These are phyloP conservation scores for Sporisorium graminicola DNA, from an alignment of 1,284 basidiomycete species.

Conservation along the genomic window DNA sequence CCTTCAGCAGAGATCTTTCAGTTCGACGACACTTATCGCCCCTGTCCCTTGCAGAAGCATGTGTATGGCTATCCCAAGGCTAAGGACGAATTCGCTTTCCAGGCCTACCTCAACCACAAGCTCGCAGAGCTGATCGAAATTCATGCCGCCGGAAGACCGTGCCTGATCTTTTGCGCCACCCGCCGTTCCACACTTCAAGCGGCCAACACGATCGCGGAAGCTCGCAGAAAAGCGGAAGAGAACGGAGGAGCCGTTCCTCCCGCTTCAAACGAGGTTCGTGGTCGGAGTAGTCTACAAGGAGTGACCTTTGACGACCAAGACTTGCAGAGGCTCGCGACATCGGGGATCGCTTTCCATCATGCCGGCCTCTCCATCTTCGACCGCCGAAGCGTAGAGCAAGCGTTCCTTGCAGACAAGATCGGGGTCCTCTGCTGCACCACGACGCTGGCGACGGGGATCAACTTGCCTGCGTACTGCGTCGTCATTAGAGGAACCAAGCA, in stretches of 20 bases:
- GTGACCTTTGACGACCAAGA: slow-evolving; percentile 48
- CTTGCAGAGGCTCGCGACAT: slow-evolving; percentile 30
- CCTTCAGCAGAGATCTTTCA: slow-evolving; percentile 40
- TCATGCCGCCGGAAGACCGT: slow-evolving; percentile 50
- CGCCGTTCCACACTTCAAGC: slow-evolving; percentile 74
- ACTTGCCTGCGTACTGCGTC: slow-evolving; percentile 73
- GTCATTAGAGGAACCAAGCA: slow-evolving; percentile 61
- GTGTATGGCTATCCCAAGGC: slow-evolving; percentile 71
- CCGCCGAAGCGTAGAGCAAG: slow-evolving; percentile 78
- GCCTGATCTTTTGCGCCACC: slow-evolving; percentile 60
- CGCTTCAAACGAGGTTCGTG: slow-evolving; percentile 11
- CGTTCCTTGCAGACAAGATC: slow-evolving; percentile 78
- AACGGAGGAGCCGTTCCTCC: slow-evolving; percentile 18
- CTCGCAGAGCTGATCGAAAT: slow-evolving; percentile 73
- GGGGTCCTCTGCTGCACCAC: slow-evolving; percentile 50
- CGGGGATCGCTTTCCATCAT: slow-evolving; percentile 86
- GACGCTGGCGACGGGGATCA: slow-evolving; percentile 89
- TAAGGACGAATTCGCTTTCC: slow-evolving; percentile 84
- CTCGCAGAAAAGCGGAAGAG: slow-evolving; percentile 70
- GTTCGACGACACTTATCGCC: slow-evolving; percentile 60
- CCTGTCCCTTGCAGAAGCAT: slow-evolving; percentile 57
- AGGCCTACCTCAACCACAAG: slow-evolving; percentile 81
- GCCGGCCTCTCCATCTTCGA: slow-evolving; percentile 83
- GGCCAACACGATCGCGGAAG: slow-evolving; percentile 80
- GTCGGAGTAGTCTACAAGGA: slow-evolving; percentile 5